A percentile compares a stretch with the other conserved stretches of the same genome.
phyloP scores from a whole-genome alignment of 2,329 filamentous ascomycete species.

The Arthrinium phaeospermum region DNA sequence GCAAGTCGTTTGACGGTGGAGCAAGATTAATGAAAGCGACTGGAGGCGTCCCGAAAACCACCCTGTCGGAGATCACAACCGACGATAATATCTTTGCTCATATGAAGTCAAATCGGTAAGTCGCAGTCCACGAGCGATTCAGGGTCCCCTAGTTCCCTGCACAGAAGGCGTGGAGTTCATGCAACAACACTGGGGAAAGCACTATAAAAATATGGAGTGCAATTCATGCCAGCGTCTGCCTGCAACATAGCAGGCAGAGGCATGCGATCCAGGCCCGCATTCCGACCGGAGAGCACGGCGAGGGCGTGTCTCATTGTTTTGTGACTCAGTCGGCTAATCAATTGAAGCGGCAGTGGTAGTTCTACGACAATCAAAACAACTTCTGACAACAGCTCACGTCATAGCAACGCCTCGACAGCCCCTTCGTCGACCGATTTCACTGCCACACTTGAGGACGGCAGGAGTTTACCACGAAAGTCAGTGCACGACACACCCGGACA shows the following conservation, averaged over 20 bases:
- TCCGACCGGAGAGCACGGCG: conserved; percentile 1
- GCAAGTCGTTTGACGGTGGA: conserved; percentile 58
- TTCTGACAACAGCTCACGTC: conserved; percentile 65
- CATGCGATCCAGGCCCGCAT: conserved; percentile 10
- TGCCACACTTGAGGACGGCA: conserved; percentile 48
- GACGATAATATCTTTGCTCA: conserved; percentile 65
- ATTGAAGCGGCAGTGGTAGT: conserved; percentile 56
- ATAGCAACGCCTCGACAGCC: conserved; percentile 67
- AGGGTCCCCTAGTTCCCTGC: conserved; percentile 1
- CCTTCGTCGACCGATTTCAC: conserved; percentile 59
- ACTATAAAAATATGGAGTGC: conserved; percentile 19
- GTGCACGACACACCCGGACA: conserved; percentile 40
- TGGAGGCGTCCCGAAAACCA: conserved; percentile 46
- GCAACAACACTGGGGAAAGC: conserved; percentile 16
- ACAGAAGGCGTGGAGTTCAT: conserved; percentile 17
- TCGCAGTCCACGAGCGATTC: conserved; percentile 28
- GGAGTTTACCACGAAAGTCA: conserved; percentile 43
- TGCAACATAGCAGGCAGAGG: too few relatives aligned
- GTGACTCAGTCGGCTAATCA: conserved; percentile 2
- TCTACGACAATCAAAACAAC: conserved; percentile 66
- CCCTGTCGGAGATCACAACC: conserved; percentile 43
- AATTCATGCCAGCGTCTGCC: background rate
- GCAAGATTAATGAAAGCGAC: conserved; percentile 48
- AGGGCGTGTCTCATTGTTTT: background rate
- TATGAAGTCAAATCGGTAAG: conserved; percentile 62